A percentile compares a stretch with the other conserved stretches of the same genome.
These are phyloP conservation scores for Camelina laxa DNA, from an alignment of 345 rosid species.

Conservation along the genomic window DNA sequence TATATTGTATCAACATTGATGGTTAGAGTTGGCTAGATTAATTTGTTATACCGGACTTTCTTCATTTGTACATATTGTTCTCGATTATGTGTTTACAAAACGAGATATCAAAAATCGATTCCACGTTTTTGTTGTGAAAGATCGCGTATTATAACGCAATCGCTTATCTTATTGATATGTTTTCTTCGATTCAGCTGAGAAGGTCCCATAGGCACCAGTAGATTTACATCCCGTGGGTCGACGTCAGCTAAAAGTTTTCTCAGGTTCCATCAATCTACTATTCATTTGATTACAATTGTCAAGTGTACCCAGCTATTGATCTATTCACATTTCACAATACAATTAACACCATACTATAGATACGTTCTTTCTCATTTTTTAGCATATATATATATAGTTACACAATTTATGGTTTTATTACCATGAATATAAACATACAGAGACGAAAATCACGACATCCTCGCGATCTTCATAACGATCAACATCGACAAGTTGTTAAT, in stretches of 20 bases:
- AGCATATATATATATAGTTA: conserved; percentile 17
- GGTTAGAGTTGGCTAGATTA: background rate
- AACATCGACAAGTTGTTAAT: conserved; percentile 10
- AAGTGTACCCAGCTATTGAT: background rate
- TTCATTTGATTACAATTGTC: background rate
- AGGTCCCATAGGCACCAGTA: too few relatives aligned
- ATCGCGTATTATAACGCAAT: too few relatives aligned
- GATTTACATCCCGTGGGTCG: too few relatives aligned
- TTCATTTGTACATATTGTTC: background rate
- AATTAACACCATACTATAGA: background rate
- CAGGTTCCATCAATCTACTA: background rate
- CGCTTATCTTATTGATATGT: too few relatives aligned
- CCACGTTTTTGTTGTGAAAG: too few relatives aligned
- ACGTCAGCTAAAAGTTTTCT: background rate
- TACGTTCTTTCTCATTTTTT: conserved; percentile 17
- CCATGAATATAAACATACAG: conserved; percentile 34
- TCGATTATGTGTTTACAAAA: too few relatives aligned
- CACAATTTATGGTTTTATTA: conserved; percentile 37
- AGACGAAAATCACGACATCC: conserved; percentile 15
- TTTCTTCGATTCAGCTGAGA: too few relatives aligned
- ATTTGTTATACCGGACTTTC: background rate
- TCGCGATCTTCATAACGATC: background rate
- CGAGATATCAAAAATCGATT: too few relatives aligned
- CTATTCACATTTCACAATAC: background rate
- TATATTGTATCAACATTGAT: background rate